Percentiles rank a stretch among this genome's conserved stretches.
These are phyloP conservation scores for Ganoderma resinaceum DNA, from an alignment of 1,284 basidiomycete species.

Conservation along the genomic window DNA sequence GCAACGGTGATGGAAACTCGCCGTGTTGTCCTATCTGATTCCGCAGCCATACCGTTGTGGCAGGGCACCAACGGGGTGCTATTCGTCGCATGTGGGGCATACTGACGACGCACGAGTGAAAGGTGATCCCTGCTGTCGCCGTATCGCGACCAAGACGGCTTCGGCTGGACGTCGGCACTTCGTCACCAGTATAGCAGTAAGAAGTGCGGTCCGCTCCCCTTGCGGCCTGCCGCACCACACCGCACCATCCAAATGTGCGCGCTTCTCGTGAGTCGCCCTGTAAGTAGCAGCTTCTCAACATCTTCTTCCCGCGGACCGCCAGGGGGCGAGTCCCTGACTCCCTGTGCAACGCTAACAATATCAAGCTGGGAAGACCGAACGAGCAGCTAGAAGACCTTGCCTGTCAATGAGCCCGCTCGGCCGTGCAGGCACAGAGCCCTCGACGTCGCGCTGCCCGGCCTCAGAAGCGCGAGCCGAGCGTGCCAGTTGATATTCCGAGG, in stretches of 20 bases:
- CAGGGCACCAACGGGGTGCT: background rate
- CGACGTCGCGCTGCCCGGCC: background rate
- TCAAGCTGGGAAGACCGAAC: background rate
- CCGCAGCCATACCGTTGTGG: background rate
- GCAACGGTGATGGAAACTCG: background rate
- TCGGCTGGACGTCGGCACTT: background rate
- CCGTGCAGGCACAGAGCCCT: background rate
- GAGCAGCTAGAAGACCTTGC: background rate
- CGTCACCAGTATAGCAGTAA: background rate
- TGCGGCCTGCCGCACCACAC: background rate
- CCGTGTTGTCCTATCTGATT: constrained; percentile 1
- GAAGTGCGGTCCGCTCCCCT: background rate
- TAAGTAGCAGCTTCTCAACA: background rate
- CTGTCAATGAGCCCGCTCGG: background rate
- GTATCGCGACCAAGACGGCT: background rate
- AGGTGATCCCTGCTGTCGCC: background rate
- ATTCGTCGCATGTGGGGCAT: too few relatives aligned
- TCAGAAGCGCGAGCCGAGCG: background rate
- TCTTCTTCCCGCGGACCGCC: background rate
- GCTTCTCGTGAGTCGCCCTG: background rate
- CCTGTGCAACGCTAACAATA: background rate
- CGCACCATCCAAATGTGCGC: background rate
- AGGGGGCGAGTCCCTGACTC: background rate
- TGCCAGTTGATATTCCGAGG: background rate
- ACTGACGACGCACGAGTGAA: too few relatives aligned